Evolutionary conservation across 495 filamentous ascomycete genomes (phyloP).

Genomic region (Echria macrotheca): DNA sequence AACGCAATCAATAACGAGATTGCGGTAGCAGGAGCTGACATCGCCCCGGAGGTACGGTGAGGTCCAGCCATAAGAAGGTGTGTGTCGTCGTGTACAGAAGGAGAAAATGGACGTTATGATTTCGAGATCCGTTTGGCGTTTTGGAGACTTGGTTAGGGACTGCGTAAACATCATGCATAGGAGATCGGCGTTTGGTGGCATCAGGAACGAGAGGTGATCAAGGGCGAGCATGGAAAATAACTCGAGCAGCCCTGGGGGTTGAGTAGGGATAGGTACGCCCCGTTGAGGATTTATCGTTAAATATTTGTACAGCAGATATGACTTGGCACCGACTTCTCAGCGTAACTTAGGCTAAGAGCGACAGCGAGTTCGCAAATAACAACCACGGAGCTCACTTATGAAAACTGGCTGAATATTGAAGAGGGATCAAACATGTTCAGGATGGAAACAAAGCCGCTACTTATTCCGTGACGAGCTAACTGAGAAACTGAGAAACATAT

Average conservation of each 20-base stretch:
- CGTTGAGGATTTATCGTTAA: neutral
- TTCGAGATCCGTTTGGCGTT: slow-evolving; percentile 9
- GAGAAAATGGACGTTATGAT: neutral
- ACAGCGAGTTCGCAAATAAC: no score
- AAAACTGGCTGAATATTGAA: no score
- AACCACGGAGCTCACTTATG: no score
- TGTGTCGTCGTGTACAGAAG: neutral
- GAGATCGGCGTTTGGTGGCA: slow-evolving; percentile 12
- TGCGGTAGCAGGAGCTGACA: slow-evolving; percentile 40
- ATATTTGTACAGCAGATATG: neutral
- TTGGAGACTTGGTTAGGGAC: neutral
- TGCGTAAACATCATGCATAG: slow-evolving; percentile 12
- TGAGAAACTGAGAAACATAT: slow-evolving; percentile 52
- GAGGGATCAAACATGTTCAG: no score
- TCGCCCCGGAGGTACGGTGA: slow-evolving; percentile 30
- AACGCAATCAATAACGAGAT: slow-evolving; percentile 49
- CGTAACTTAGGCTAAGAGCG: no score
- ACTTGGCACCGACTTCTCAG: no score
- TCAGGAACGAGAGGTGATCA: no score
- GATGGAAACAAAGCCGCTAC: no score
- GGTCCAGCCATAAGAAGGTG: neutral
- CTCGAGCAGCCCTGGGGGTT: no score
- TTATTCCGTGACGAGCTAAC: slow-evolving; percentile 2
- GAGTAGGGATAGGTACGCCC: no score
- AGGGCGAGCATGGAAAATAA: no score